Base-by-base conservation (phyloP, 2,329 filamentous ascomycete species). In the Metarhizium guizhouense region DNA sequence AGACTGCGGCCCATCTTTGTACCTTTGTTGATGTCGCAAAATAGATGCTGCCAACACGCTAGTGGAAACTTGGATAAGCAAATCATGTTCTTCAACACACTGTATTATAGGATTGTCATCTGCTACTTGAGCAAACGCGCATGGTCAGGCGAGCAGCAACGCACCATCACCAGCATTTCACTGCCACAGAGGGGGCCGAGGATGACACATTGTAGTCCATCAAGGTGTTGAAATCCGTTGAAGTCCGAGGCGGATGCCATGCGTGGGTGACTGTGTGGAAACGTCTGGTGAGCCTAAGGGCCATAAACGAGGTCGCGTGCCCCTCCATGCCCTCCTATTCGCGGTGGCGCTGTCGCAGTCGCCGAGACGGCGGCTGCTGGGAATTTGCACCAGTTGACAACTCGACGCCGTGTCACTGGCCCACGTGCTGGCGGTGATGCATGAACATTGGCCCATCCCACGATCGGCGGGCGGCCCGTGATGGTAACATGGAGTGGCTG, bases 351-450 rank as follows among this genome's bases (percentile, higher is more conserved):
- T 4, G 45, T 48, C 20, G 42, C n/a, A 43, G 42, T 25, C 42
- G 18, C 25, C 25, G 25, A 25, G 25, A 25, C 25, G 25, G 25
- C 25, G 25, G 25, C 25, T 25, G 25, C 25, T 25, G 1, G 25
- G 25, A 25, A 25, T 25, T 25, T 10, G n/a, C 42, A 20, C 20
- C 18, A 7, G 42, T 45, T 45, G 4, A 38, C 20, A 54, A 42
- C 47, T 51, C 36, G 52, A 52, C 18, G 54, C 47, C 61, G 57
- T 57, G 57, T 59, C 58, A 51, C 57, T 48, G 48, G 18, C 25
- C 57, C 61, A 63, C 61, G 62, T 64, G 61, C 57, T 56, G 45
- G 52, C 42, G 36, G 43, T 30, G 18, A 49, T 30, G 49, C 42
- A 14, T 29, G 20, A 16, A 59, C 54, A 61, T 60, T 62, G 60